Evolutionary conservation across 108 stramenopile species (phyloP).

Genomic region (Bacterosira constricta): DNA sequence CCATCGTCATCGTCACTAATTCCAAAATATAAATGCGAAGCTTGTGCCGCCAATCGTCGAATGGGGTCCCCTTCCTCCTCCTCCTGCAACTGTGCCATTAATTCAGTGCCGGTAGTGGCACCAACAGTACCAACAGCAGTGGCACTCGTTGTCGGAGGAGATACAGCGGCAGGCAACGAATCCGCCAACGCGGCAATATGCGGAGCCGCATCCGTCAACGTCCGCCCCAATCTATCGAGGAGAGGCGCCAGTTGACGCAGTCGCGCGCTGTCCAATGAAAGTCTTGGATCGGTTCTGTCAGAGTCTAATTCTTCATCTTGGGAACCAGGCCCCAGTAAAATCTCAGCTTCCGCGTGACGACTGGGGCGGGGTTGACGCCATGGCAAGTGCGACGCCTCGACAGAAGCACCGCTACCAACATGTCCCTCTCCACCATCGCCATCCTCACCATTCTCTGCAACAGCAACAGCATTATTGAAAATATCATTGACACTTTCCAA

Average conservation of each 20-base stretch:
- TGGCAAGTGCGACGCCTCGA: constrained; percentile 35
- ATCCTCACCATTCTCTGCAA: not conserved
- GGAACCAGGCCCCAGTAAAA: not conserved
- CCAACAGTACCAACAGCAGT: not conserved
- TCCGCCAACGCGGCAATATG: constrained; percentile 81
- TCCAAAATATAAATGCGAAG: constrained; percentile 52
- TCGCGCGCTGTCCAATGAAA: constrained; percentile 22
- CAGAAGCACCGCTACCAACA: not conserved
- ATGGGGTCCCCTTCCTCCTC: constrained; percentile 17
- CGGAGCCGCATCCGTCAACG: constrained; percentile 81
- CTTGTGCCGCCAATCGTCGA: constrained; percentile 38
- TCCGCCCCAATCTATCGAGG: constrained; percentile 85
- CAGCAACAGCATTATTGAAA: constrained; percentile 20
- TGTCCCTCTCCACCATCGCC: not conserved
- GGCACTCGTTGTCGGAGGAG: not conserved
- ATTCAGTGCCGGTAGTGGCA: not conserved
- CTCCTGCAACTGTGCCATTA: not conserved
- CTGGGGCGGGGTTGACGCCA: constrained; percentile 18
- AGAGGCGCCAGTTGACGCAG: constrained; percentile 72
- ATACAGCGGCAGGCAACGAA: constrained; percentile 37
- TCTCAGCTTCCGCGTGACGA: not conserved
- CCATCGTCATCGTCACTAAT: constrained; percentile 31
- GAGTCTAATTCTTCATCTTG: not conserved
- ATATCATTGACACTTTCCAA: constrained; percentile 55
- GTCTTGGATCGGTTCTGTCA: constrained; percentile 1